Evolutionary conservation across 306 rosid genomes (phyloP), one percentile per base, ranked within the genome.

Genomic region (Argentina anserina): DNA sequence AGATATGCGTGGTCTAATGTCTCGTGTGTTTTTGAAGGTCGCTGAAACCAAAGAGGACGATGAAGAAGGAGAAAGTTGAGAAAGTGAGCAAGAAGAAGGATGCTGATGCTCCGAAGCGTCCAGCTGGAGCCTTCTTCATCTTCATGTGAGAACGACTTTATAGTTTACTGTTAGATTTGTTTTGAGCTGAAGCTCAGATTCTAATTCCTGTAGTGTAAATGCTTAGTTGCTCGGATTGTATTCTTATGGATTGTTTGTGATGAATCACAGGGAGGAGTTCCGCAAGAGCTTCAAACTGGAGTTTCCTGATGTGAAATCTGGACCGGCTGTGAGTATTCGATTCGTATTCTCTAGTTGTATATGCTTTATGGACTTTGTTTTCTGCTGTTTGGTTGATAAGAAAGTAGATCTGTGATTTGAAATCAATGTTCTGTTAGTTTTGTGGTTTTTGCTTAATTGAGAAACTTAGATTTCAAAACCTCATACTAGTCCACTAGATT

Each of bases 51-150:
- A 55, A 23, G 2, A 55, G 26, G 34, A 4, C 62, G 4, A 10
- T 26, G 17, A 55, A 55, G 62, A 55, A 55, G 62, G 62, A 25
- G 34, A 55, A 25, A 23, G 61, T 53, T 25, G 15, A 23, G 61
- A 53, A 55, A 55, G 18, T 12, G 11, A 55, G 33, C 33, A 55
- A 55, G 34, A 55, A 23, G 18, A 55, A 55, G 34, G 62, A 55
- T 11, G 34, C 62, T 55, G 34, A 55, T 55, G 62, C 62, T 55
- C 62, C 62, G 7, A 55, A 55, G 62, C 62, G 62, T 55, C 62
- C 34, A 4, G 33, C 34, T 25, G 62, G 62, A 55, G 18, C 62
- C 62, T 55, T 55, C 62, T 55, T 55, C 62, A 55, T 55, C 62
- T 55, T 55, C 62, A 55, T 55, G 62, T 55, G 34, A 55, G 62